Evolutionary conservation across 2,329 filamentous ascomycete species (phyloP), one percentile per base, ranked within the genome.

Genomic region (Fusarium newnesense): DNA sequence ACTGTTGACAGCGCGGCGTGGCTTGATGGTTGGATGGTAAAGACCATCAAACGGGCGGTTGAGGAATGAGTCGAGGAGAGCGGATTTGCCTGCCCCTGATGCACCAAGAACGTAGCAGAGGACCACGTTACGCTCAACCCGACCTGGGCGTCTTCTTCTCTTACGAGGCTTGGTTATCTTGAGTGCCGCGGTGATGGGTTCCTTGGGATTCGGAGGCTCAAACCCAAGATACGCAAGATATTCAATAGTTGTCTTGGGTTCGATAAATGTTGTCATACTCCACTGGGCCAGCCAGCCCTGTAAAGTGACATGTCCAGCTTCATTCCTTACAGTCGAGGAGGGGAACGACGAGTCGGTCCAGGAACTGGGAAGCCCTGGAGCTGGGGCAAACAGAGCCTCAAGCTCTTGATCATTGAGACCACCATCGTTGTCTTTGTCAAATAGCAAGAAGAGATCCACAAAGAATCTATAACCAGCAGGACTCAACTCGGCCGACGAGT

Each of bases 251-350:
- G 94, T 98, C 80, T 96, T 97, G 18, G 96, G 96, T 64, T 97
- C 95, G 68, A 97, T 91, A 78, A 98, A 99, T 0, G 96, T 99
- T 1, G 96, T 99, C 96, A 99, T 99, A 80, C 95, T 98, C 96
- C 96, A 99, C 78, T 99, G 96, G 8, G 96, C 96, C 42, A 99
- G 89, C 96, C 96, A 99, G 4, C 96, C 96, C 81, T 99, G 96
- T 8, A 99, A 86, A 3, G 96, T 99, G 70, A 99, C 95, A 80
- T 98, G 91, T 0, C 96, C 96, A 13, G 94, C 94, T 82, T 99
- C 96, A 79, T 98, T 98, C 46, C 94, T 92, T 24, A 98, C 96
- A 0, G 96, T 98, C 30, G 94, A 97, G 2, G 93, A 95, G 4
- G 96, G 96, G 78, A 99, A 99, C 1, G 91, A 93, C 2, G 93